Percentiles rank a stretch among this genome's conserved stretches.
Conservation (phyloP, 176 grass and related monocot species). For the Oryza rufipogon region DNA sequence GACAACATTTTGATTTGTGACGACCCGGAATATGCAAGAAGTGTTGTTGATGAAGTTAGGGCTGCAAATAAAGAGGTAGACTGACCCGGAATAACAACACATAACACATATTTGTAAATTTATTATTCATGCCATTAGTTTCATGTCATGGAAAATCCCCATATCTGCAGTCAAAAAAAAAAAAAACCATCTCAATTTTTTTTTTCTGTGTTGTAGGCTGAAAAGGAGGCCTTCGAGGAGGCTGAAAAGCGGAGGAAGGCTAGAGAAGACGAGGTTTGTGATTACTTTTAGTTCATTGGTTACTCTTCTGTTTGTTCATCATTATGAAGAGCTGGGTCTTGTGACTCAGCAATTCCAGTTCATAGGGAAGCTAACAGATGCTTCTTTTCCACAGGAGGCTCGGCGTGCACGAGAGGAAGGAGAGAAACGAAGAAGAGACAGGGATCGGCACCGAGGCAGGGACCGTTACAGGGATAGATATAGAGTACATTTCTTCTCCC, state of each 20-base stretch:
- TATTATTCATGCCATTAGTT: slow-evolving; percentile 8
- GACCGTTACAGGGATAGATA: slow-evolving; percentile 68
- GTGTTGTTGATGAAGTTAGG: slow-evolving; percentile 75
- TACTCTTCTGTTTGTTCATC: background rate
- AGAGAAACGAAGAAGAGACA: slow-evolving; percentile 69
- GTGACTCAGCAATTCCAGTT: background rate
- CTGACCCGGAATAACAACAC: background rate
- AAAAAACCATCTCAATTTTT: too few relatives aligned
- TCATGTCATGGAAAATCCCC: background rate
- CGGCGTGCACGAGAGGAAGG: slow-evolving; percentile 76
- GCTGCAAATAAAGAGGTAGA: slow-evolving; percentile 82
- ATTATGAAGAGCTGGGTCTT: background rate
- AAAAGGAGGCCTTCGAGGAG: slow-evolving; percentile 89
- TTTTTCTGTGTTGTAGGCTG: slow-evolving; percentile 60
- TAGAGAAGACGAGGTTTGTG: slow-evolving; percentile 83
- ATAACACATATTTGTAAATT: background rate
- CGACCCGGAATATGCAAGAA: slow-evolving; percentile 91
- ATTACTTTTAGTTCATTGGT: background rate
- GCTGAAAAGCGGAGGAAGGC: slow-evolving; percentile 78
- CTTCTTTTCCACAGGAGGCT: slow-evolving; percentile 64
- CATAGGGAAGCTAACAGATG: background rate
- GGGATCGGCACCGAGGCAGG: slow-evolving; percentile 66
- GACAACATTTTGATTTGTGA: slow-evolving; percentile 97
- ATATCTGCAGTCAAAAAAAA: too few relatives aligned
- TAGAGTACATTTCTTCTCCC: slow-evolving; percentile 42